Percentiles rank a stretch among this genome's conserved stretches.
Conservation (phyloP, 1,284 basidiomycete genomes). For the Trichosporon ovoides region DNA sequence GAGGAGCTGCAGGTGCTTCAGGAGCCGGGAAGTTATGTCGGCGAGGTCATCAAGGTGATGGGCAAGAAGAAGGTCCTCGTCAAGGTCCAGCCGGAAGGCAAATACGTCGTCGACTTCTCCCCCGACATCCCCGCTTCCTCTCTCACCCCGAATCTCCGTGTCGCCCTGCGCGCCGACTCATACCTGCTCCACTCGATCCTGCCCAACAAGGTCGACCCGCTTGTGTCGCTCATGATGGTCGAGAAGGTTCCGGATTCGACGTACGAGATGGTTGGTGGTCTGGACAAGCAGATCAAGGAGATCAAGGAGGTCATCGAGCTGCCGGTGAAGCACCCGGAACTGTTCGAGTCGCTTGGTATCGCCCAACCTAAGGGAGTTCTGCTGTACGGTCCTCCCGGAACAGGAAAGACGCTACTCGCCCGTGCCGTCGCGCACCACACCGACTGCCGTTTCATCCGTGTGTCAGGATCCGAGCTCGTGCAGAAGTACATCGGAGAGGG, state of each 20-base stretch:
- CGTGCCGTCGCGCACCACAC: constrained; percentile 96
- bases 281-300: constrained; percentile 98
- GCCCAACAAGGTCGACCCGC: constrained; percentile 91
- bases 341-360: constrained; percentile 94
- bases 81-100: constrained; percentile 97
- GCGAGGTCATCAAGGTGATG: constrained; percentile 98
- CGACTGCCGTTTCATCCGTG: constrained; percentile 96
- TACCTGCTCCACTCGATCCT: constrained; percentile 92
- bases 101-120: constrained; percentile 97
- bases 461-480: constrained; percentile 89
- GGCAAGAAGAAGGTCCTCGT: constrained; percentile 98
- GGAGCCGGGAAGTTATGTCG: constrained; percentile 95
- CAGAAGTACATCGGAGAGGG: constrained; percentile 99
- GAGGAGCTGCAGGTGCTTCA: constrained; percentile 94
- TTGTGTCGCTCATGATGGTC: constrained; percentile 99
- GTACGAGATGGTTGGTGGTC: constrained; percentile 98
- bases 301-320: constrained; percentile 99
- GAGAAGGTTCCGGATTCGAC: constrained; percentile 99
- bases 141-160: constrained; percentile 81
- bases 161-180: constrained; percentile 91
- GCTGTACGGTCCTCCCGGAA: constrained; percentile 93
- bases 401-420: constrained; percentile 90
- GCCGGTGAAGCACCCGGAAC: constrained; percentile 95
- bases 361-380: constrained; percentile 97
- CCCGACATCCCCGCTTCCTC: constrained; percentile 74